Base-by-base conservation (phyloP, 106 monocot genomes). In the Gastrodia elata region DNA sequence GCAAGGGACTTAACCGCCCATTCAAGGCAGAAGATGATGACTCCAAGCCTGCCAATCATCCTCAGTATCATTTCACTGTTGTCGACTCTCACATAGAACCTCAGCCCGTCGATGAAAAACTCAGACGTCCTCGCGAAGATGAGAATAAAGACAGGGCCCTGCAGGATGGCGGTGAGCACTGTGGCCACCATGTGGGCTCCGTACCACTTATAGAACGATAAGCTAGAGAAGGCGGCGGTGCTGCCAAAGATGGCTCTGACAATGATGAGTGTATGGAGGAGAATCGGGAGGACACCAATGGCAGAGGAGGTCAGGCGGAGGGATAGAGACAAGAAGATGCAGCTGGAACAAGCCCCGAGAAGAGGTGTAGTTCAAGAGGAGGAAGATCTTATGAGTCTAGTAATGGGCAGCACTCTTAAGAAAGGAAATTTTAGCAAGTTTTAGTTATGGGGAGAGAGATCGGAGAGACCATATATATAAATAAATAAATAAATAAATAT, bases 251-350 rank as follows among this genome's bases (percentile, higher is more conserved):
- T 46, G 75, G 89, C 84, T 39, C 82, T 85, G 74, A 64, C 70
- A 68, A 91, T 83, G 77, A 91, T 94, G 70, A 94, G 67, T 34
- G 73, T 55, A 33, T 94, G 94, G 78, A 94, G 94, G 84, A 91
- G 80, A 75, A 91, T 86, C 70, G 91, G 85, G 81, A 87, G 79
- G 83, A 94, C 68, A 42, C 91, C 94, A 77, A 73, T 75, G 67
- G 79, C 65, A 40, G 91, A 84, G 59, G 94, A 91, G 72, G 91
- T 28, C 33, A 94, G 91, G 76, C 94, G 94, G 73, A 94, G 91
- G 65, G 94, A 94, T 73, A 94, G 91, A 27, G 85, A 84, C 34
- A 94, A 89, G 83, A 95, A 95, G 76, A 85, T 83, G 87, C 87
- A 91, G 78, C 94, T 82, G 13, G 89, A 91, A 37, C 91, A 87